Base-by-base conservation (phyloP, 1,284 basidiomycete species). In the Ceratobasidium sp. region DNA sequence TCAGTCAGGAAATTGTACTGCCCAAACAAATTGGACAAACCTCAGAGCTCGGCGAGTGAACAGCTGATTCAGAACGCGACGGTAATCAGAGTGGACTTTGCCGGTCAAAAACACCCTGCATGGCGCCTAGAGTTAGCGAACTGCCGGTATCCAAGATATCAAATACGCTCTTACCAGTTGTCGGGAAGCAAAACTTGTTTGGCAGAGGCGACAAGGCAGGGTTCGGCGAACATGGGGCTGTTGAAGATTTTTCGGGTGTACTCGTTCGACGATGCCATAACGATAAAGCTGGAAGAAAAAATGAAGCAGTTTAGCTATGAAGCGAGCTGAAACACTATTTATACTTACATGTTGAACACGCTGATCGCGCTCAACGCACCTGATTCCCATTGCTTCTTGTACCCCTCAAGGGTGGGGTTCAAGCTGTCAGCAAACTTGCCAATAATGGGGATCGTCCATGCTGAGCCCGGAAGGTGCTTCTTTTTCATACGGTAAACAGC, bases 61-160 rank as follows among this genome's bases (percentile, higher is more conserved):
- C 62, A 99, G 86, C 38, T 86, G 83, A 80, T 98, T 98, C 67
- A 99, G 82, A 31, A 92, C 90, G 74, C 91, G 92, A 73, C 97
- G 92, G 81, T 97, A 99, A 67, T 97, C 94, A 72, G 96, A 89
- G 78, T 99, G 96, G 0, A 82, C 85, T 81, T 96, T 98, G 70
- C 96, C 96, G 73, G 88, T 96, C 53, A 98, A 83, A 83, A 99
- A 99, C 8, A 99, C 96, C 94, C 93, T 95, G 76, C 1, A 57
- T 69, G 58, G 29, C 5, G 52, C 68, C 15, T 50, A 45, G 68
- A 32, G 32, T 20, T 15, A 31, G 54, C 43, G 43, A 57, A 31
- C 20, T 22, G 10, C 5, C 32, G 38, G 43, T 29, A 38, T 15
- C n/a, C 22, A 35, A 1, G 34, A 2, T 17, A 22, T 27, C 10